Percentiles rank a stretch among this genome's conserved stretches.
Conservation (phyloP, 129 eudicot genomes). For the Flaveria sonorensis region DNA sequence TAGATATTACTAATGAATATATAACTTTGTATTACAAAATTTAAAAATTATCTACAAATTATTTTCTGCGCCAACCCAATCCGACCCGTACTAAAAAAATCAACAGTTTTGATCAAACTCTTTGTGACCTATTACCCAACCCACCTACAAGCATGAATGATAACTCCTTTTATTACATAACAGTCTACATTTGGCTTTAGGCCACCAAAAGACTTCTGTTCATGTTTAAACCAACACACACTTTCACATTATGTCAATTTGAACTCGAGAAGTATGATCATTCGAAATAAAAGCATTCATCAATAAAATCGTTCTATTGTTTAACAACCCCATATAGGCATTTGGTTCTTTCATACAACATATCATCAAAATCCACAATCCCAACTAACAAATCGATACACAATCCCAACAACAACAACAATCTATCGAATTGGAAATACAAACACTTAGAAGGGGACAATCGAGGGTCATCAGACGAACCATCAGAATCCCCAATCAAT, state of each 20-base stretch:
- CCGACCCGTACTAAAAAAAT: not conserved
- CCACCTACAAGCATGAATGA: not conserved
- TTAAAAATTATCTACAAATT: no score
- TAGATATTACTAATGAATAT: not conserved
- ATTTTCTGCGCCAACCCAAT: not conserved
- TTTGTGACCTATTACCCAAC: no score
- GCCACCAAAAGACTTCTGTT: no score
- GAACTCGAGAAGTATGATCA: not conserved
- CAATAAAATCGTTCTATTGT: slow-evolving; percentile 9
- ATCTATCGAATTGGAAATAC: not conserved
- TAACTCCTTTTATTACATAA: slow-evolving; percentile 5
- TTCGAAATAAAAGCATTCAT: not conserved
- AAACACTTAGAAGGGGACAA: slow-evolving; percentile 50
- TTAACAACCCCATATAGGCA: not conserved
- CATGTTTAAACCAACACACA: not conserved
- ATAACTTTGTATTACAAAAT: not conserved
- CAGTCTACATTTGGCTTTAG: not conserved
- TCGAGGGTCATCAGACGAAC: slow-evolving; percentile 26
- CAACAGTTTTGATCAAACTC: not conserved
- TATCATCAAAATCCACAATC: not conserved
- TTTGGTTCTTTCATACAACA: not conserved
- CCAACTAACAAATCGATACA: not conserved
- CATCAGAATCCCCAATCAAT: slow-evolving; percentile 47
- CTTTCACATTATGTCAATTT: slow-evolving; percentile 8
- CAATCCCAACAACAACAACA: not conserved